Conservation (phyloP, 331 rosid species). For the Dryas integrifolia region DNA sequence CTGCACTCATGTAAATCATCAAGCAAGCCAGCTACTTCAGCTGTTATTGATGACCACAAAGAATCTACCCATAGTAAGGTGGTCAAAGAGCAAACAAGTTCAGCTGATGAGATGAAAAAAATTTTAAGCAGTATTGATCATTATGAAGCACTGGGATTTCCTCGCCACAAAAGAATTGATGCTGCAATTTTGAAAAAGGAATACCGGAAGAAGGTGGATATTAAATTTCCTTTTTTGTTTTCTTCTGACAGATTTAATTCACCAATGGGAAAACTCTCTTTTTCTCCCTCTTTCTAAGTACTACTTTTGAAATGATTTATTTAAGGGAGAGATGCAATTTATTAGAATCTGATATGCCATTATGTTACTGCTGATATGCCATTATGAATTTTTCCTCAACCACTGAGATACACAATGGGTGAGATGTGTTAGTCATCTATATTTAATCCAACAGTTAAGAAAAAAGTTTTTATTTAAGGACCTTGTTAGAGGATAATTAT, state of each 20-base stretch:
- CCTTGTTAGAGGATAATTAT: too few relatives aligned
- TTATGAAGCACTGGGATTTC: constrained; percentile 81
- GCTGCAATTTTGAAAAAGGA: constrained; percentile 63
- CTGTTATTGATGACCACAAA: constrained; percentile 48
- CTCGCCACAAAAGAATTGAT: constrained; percentile 76
- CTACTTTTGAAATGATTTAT: constrained; percentile 3
- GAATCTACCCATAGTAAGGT: constrained; percentile 56
- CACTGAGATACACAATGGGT: too few relatives aligned
- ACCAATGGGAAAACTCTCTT: constrained; percentile 1
- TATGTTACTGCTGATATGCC: neutral
- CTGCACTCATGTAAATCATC: constrained; percentile 74
- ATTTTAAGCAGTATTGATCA: constrained; percentile 68
- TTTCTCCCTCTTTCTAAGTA: neutral
- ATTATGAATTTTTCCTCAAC: too few relatives aligned
- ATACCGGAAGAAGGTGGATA: constrained; percentile 73
- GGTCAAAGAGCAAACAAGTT: constrained; percentile 49
- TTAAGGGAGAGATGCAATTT: neutral
- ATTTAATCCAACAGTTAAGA: too few relatives aligned
- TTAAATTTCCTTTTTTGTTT: constrained; percentile 6
- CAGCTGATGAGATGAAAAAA: constrained; percentile 81
- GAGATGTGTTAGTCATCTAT: too few relatives aligned
- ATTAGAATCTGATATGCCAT: neutral
- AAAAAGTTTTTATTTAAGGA: too few relatives aligned
- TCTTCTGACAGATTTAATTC: neutral
- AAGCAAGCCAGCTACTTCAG: constrained; percentile 48